Base-by-base conservation (phyloP, 2,329 filamentous ascomycete genomes). In the Ophioceras dolichostomum region DNA sequence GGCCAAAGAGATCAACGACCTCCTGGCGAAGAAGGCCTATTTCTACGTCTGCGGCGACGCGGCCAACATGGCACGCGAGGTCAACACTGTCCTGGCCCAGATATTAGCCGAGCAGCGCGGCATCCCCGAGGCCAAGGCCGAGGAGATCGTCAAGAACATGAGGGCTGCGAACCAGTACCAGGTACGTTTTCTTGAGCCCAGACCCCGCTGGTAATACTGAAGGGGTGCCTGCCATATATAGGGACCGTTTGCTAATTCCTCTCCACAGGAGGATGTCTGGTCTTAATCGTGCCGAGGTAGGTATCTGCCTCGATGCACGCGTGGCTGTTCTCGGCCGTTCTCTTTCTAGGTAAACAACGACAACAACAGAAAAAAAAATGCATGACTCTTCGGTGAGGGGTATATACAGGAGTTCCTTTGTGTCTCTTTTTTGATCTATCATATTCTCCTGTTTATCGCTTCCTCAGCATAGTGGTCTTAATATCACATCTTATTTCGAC, bases 31-130 rank as follows among this genome's bases (percentile, higher is more conserved):
- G 59, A 83, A 88, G 58, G 91, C 86, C 5, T 95, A 91, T 62
- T 88, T 98, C 59, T 98, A 98, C 58, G 89, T 98, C 41, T 98
- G 93, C 52, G 91, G 91, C 63, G 91, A 98, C 56, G 93, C 93
- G 1, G 84, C 91, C 39, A 88, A 94, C 65, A 95, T 95, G 88
- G 88, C 88, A 33, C 79, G 88, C 40, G 88, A 94, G 57, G 87
- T 95, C 52, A 95, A 93, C 57, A 69, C 79, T 18, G 76, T 86
- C n/a, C 69, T 98, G 31, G 81, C 72, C 19, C 79, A 93, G 56
- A 93, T 96, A 53, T 79, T 98, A 49, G 70, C 87, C 19, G 77
- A 88, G 55, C 74, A 94, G 58, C 76, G 91, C 38, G 82, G 82
- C 36, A 71, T 96, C 41, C 70, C 85, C 2, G 81, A 89, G 51